phyloP scores from a whole-genome alignment of 805 yeast species.

The Starmerella sp. region DNA sequence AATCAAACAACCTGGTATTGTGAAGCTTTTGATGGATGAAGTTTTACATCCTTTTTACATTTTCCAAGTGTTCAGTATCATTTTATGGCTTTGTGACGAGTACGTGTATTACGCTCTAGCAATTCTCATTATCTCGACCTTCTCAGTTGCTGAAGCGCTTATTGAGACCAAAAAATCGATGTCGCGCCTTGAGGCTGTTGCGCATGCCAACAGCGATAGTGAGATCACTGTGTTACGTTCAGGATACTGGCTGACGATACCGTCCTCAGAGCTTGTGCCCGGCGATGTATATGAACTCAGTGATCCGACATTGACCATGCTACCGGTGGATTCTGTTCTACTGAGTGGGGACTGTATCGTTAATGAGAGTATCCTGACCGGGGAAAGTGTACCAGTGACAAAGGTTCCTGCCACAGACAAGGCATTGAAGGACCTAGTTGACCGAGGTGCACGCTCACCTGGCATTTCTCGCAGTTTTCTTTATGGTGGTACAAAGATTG shows the following conservation, averaged over 20 bases:
- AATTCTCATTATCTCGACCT: conserved; percentile 72
- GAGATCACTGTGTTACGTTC: conserved; percentile 83
- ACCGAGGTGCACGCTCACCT: conserved; percentile 30
- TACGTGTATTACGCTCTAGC: conserved; percentile 91
- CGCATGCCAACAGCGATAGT: conserved; percentile 52
- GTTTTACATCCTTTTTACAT: conserved; percentile 91
- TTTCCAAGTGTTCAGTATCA: conserved; percentile 84
- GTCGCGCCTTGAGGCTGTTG: conserved; percentile 54
- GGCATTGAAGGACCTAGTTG: conserved; percentile 43
- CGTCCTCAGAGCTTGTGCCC: conserved; percentile 74
- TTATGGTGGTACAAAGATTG: conserved; percentile 80
- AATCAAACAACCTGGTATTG: conserved; percentile 58
- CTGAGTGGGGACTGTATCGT: conserved; percentile 88
- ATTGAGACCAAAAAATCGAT: conserved; percentile 76
- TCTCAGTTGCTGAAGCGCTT: conserved; percentile 69
- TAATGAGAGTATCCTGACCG: conserved; percentile 97
- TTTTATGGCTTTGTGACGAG: conserved; percentile 84
- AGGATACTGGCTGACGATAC: conserved; percentile 79
- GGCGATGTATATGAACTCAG: conserved; percentile 91
- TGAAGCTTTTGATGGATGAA: conserved; percentile 66
- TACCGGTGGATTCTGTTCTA: conserved; percentile 85
- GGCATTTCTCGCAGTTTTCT: conserved; percentile 34
- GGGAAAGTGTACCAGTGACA: conserved; percentile 95
- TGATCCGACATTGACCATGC: conserved; percentile 58
- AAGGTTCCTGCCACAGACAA: conserved; percentile 56